Percentiles rank a stretch among this genome's conserved stretches.
These are phyloP conservation scores for Fusarium pseudonygamai DNA, from an alignment of 2,329 filamentous ascomycete genomes.

Conservation along the genomic window DNA sequence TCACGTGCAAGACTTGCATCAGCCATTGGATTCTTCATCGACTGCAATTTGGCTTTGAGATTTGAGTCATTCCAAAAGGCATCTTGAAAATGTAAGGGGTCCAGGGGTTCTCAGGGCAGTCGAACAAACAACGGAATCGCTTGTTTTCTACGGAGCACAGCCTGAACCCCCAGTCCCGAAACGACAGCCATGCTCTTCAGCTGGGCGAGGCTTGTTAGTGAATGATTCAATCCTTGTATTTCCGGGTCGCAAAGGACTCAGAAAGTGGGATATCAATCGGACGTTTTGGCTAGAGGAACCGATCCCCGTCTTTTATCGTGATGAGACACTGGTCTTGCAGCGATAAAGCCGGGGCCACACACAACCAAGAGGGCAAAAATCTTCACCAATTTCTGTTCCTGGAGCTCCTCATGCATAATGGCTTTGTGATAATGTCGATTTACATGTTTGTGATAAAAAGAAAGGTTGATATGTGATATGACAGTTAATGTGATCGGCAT, in stretches of 20 bases:
- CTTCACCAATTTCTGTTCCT: slow-evolving; percentile 5
- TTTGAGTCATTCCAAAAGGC: neutral
- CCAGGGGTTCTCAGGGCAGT: neutral
- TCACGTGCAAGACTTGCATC: slow-evolving; percentile 17
- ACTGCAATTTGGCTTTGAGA: neutral
- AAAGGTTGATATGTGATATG: neutral
- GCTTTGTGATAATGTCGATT: neutral
- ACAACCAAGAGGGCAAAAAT: neutral
- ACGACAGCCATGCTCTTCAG: slow-evolving; percentile 21
- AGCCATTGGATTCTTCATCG: neutral
- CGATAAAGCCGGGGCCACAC: slow-evolving; percentile 26
- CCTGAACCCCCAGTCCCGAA: slow-evolving; percentile 26
- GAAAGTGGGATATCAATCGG: slow-evolving; percentile 5
- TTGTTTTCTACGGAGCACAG: slow-evolving; percentile 13
- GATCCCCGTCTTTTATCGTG: slow-evolving; percentile 21
- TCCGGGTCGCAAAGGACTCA: neutral
- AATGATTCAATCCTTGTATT: slow-evolving; percentile 15
- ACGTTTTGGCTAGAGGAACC: slow-evolving; percentile 20
- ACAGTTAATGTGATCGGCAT: slow-evolving; percentile 7
- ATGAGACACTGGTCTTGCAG: slow-evolving; percentile 42
- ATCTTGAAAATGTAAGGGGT: neutral
- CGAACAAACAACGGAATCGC: slow-evolving; percentile 13
- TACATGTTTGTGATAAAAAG: neutral
- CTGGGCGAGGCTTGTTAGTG: slow-evolving; percentile 10
- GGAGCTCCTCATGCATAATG: neutral